These are phyloP conservation scores for Gynandropsis gynandra DNA, from an alignment of 345 rosid species.

Conservation along the genomic window DNA sequence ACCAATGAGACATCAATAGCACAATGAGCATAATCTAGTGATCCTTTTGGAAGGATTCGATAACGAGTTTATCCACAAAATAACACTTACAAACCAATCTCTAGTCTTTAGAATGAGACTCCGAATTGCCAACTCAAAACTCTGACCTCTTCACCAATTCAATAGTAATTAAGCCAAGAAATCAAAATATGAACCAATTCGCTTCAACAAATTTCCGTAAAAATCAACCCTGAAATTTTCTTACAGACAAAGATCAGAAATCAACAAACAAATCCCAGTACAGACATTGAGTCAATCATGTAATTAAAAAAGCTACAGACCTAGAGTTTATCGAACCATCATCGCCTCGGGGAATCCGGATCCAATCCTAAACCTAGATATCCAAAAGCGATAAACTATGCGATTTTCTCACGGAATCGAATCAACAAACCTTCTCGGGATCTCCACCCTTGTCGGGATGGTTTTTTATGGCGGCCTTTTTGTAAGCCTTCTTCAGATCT, in stretches of 20 bases:
- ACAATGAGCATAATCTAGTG: too few relatives aligned
- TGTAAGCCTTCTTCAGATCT: conserved; percentile 84
- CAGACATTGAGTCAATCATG: conserved; percentile 10
- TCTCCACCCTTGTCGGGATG: conserved; percentile 99
- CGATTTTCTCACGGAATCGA: conserved; percentile 5
- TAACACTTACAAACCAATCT: too few relatives aligned
- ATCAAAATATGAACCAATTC: too few relatives aligned
- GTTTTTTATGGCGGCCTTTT: conserved; percentile 85
- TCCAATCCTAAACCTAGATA: conserved; percentile 3
- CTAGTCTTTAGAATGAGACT: too few relatives aligned
- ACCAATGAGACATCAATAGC: background rate
- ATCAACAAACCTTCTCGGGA: conserved; percentile 64
- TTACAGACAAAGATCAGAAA: background rate
- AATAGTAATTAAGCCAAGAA: too few relatives aligned
- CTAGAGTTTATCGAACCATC: background rate
- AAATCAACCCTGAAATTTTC: too few relatives aligned
- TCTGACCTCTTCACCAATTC: too few relatives aligned
- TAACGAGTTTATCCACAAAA: too few relatives aligned
- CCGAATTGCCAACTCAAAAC: too few relatives aligned
- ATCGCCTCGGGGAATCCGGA: conserved; percentile 9
- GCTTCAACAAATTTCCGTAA: too few relatives aligned
- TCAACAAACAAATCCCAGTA: conserved; percentile 19
- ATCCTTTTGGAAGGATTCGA: too few relatives aligned
- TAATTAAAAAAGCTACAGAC: background rate
- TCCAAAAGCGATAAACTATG: background rate